Percentiles rank a stretch among this genome's conserved stretches.
Conservation (phyloP, 148 eudicot genomes). For the Arbutus unedo region DNA sequence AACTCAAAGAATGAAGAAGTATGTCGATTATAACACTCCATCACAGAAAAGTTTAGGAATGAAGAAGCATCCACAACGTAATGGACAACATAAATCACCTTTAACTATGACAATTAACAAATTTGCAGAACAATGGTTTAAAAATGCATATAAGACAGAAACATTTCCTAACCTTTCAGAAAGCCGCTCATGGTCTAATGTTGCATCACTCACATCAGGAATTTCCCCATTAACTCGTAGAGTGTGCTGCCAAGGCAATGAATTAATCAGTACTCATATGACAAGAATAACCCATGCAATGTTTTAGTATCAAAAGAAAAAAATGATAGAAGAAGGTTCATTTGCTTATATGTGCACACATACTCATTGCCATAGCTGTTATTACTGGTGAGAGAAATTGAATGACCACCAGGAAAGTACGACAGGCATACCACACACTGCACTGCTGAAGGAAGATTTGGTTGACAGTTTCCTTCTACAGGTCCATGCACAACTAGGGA, state of each 20-base stretch:
- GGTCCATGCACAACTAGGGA: background rate
- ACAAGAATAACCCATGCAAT: constrained; percentile 7
- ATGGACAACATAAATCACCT: background rate
- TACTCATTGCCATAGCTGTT: background rate
- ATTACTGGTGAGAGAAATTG: constrained; percentile 2
- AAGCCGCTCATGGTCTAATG: constrained; percentile 58
- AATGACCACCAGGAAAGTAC: background rate
- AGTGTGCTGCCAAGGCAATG: constrained; percentile 54
- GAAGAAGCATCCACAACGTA: background rate
- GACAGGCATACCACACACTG: background rate
- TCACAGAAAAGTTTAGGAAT: background rate
- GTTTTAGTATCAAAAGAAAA: background rate
- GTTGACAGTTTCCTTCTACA: background rate
- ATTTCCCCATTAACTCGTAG: constrained; percentile 58
- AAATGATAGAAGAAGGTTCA: background rate
- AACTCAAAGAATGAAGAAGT: background rate
- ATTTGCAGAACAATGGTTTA: background rate
- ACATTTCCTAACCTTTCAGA: constrained; percentile 44
- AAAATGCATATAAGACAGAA: constrained; percentile 2
- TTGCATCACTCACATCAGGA: constrained; percentile 67
- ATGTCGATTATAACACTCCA: background rate
- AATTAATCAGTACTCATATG: constrained; percentile 17
- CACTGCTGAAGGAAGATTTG: background rate
- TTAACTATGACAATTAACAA: background rate
- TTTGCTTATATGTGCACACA: background rate